Evolutionary conservation across 2,329 filamentous ascomycete genomes (phyloP).

Genomic region (Rutstroemia sp.): DNA sequence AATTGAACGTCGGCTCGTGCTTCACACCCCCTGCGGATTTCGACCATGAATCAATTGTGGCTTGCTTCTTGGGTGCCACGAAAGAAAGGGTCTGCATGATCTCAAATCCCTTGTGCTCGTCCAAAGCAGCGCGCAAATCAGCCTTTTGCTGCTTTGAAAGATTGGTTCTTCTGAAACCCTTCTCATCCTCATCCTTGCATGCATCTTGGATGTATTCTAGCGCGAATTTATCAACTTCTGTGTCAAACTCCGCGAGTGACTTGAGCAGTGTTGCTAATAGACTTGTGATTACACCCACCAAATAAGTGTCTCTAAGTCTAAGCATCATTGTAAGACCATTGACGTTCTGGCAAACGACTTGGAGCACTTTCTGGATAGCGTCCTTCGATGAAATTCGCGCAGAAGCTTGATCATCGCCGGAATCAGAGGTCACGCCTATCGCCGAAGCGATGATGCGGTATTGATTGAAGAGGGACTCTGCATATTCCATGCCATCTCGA

Average conservation of each 20-base stretch:
- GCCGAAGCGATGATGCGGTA: slow-evolving; percentile 67
- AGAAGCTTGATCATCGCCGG: slow-evolving; percentile 19
- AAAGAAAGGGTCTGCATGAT: slow-evolving; percentile 42
- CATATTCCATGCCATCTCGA: slow-evolving; percentile 90
- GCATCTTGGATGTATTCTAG: slow-evolving; percentile 58
- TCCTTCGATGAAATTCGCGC: slow-evolving; percentile 27
- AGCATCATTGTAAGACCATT: slow-evolving; percentile 78
- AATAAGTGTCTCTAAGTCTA: slow-evolving; percentile 77
- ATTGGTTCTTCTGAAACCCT: slow-evolving; percentile 64
- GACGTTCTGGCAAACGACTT: slow-evolving; percentile 57
- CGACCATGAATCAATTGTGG: slow-evolving; percentile 54
- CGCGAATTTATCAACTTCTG: slow-evolving; percentile 58
- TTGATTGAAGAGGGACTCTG: slow-evolving; percentile 75
- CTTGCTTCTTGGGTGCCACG: slow-evolving; percentile 41
- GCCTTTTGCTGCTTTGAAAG: slow-evolving; percentile 77
- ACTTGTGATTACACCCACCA: slow-evolving; percentile 74
- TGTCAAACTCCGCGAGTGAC: slow-evolving; percentile 68
- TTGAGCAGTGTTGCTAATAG: slow-evolving; percentile 78
- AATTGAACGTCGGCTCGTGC: slow-evolving; percentile 2
- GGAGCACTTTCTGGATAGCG: slow-evolving; percentile 48
- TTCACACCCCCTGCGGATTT: slow-evolving; percentile 37
- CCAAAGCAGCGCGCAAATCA: slow-evolving; percentile 61
- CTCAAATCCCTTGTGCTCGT: slow-evolving; percentile 49
- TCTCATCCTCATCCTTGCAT: slow-evolving; percentile 48
- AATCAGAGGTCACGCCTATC: slow-evolving; percentile 34